Conservation (phyloP, 2,329 filamentous ascomycete species). For the Trichoderma asperellum region DNA sequence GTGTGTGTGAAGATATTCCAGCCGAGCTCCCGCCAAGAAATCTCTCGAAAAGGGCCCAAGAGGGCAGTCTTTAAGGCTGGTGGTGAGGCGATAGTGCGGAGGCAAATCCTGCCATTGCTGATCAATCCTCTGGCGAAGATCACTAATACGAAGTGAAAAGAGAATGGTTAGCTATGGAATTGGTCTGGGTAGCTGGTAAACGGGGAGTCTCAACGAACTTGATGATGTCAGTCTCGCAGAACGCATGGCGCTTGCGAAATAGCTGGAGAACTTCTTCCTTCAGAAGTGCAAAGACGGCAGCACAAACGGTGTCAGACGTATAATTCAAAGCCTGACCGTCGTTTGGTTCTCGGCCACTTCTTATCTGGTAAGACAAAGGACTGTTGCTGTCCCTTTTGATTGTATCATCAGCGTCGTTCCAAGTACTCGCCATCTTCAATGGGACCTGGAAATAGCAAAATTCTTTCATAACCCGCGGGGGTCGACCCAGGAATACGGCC, state of each 20-base stretch:
- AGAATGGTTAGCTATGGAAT: too few relatives aligned
- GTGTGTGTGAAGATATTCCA: constrained; percentile 22
- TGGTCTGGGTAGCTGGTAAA: not conserved
- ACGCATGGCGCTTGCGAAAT: constrained; percentile 22
- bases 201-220: not conserved
- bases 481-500: constrained; percentile 13
- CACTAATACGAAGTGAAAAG: not conserved
- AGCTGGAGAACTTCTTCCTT: constrained; percentile 21
- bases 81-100: constrained; percentile 20
- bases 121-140: constrained; percentile 16
- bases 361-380: not conserved
- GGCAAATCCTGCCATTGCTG: constrained; percentile 24
- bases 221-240: not conserved
- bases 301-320: constrained; percentile 12
- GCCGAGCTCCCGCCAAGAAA: constrained; percentile 9
- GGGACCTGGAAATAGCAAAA: constrained; percentile 26
- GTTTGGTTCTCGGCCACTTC: not conserved
- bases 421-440: not conserved
- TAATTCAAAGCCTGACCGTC: constrained; percentile 10
- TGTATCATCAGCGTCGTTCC: not conserved
- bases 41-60: constrained; percentile 21
- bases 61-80: constrained; percentile 21
- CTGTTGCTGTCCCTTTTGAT: not conserved
- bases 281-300: constrained; percentile 8
- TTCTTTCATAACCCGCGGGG: constrained; percentile 20